phyloP scores from a whole-genome alignment of 768 basidiomycete genomes.

The Lactarius vividus region DNA sequence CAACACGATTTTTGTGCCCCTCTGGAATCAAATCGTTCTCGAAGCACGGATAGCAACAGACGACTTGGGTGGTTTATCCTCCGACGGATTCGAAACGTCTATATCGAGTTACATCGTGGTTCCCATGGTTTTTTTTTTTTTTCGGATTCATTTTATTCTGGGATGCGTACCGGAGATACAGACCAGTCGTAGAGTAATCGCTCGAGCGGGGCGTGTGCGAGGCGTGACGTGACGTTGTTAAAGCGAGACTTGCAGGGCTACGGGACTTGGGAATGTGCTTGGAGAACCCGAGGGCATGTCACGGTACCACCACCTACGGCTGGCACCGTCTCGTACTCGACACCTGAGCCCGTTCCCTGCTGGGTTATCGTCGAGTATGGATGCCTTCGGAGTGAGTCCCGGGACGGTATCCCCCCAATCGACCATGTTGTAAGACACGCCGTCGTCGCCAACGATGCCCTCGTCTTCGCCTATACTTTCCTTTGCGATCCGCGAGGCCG shows the following conservation, averaged over 20 bases:
- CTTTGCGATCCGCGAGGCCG: conserved; percentile 70
- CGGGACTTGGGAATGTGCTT: conserved; percentile 66
- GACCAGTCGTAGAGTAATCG: too few relatives aligned
- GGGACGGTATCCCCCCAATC: conserved; percentile 67
- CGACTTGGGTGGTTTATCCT: too few relatives aligned
- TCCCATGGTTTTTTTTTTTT: too few relatives aligned
- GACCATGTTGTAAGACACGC: conserved; percentile 56
- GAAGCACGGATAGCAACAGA: too few relatives aligned
- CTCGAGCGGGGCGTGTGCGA: conserved; percentile 14
- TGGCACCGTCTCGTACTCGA: conserved; percentile 84
- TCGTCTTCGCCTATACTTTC: conserved; percentile 50
- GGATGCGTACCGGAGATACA: too few relatives aligned
- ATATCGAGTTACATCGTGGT: too few relatives aligned
- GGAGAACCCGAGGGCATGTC: conserved; percentile 79
- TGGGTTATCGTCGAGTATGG: conserved; percentile 34
- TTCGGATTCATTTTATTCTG: too few relatives aligned
- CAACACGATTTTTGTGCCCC: too few relatives aligned
- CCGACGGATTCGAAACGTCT: too few relatives aligned
- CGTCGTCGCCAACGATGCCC: conserved; percentile 36
- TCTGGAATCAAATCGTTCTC: too few relatives aligned
- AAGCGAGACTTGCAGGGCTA: conserved; percentile 30
- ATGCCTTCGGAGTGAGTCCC: conserved; percentile 45
- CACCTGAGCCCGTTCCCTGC: conserved; percentile 44
- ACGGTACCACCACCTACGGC: conserved; percentile 90
- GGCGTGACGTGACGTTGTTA: conserved; percentile 19